Base-by-base conservation (phyloP, 2,329 filamentous ascomycete species). In the Microdochium bolleyi region DNA sequence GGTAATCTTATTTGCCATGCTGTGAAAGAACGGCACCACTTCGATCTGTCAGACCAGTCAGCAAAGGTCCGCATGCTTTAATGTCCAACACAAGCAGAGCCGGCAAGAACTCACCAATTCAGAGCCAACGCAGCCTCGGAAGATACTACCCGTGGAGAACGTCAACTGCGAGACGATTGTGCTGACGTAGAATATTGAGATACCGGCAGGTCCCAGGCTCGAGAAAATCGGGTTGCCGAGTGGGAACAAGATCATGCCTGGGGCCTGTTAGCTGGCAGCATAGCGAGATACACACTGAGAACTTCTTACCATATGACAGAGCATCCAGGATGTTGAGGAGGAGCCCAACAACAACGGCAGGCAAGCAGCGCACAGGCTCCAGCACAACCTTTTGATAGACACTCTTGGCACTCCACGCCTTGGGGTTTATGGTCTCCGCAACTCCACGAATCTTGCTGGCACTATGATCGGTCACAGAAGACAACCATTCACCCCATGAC, bases 151-250 rank as follows among this genome's bases (percentile, higher is more conserved):
- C 21, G 79, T 78, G 0, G 92, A 96, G 66, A 92, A 97, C 16
- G 90, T 88, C 51, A 99, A 70, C 66, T 99, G 94, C 0, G 94
- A 88, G 41, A 97, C 81, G 57, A 99, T 96, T 53, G 92, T 96
- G 76, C 92, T 96, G 60, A 99, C 89, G 67, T 97, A 99, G 73
- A 97, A 99, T 70, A 99, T 96, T 1, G 94, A 96, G 53, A 99
- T 96, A 24, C 94, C 94, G 53, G 96, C 92, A 1, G 92, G 86
- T 1, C 92, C 94, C 7, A 97, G 82, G 56, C 87, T 80, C 25
- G 87, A 82, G 67, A 99, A 99, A 21, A 96, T 80, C 8, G 89
- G 83, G 57, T 89, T 87, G 7, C 92, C 92, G 0, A 99, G 77
- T 0, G 94, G 94, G 59, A 99, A 99, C 13, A 99, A 73, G 62